These are phyloP conservation scores for Colletotrichum horii DNA, from an alignment of 2,329 filamentous ascomycete species.

Conservation along the genomic window DNA sequence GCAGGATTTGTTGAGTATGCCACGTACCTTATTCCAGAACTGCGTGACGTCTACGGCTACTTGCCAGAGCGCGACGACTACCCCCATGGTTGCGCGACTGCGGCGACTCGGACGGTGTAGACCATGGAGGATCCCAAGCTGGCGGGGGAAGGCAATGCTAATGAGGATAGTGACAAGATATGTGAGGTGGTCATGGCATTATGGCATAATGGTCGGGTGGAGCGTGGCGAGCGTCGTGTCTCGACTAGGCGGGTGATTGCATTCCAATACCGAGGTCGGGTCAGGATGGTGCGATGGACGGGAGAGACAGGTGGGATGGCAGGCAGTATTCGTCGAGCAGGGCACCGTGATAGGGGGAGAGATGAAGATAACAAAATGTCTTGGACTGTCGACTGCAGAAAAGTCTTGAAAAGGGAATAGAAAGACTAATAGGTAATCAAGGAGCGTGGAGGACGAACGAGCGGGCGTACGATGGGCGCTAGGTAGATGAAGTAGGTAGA, in stretches of 20 bases:
- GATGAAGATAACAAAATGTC: neutral
- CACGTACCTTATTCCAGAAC: constrained; percentile 66
- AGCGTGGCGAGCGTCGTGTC: constrained; percentile 8
- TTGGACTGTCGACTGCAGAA: neutral
- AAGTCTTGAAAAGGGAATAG: neutral
- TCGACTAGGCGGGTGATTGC: constrained; percentile 5
- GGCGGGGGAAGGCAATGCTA: constrained; percentile 8
- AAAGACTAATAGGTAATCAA: neutral
- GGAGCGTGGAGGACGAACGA: neutral
- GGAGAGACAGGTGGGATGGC: neutral
- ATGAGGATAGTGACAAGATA: constrained; percentile 11
- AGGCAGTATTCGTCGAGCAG: neutral
- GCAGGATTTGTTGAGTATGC: neutral
- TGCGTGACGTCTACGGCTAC: constrained; percentile 65
- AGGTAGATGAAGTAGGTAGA: neutral
- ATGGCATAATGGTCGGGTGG: constrained; percentile 10
- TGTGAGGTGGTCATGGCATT: constrained; percentile 16
- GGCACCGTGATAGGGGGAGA: neutral
- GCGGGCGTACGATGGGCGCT: neutral
- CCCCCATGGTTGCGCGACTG: constrained; percentile 39
- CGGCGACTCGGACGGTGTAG: neutral
- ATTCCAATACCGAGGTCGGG: constrained; percentile 10
- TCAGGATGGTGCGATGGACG: neutral
- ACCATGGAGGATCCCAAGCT: constrained; percentile 18
- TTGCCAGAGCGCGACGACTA: constrained; percentile 56